These are phyloP conservation scores for Evernia prunastri DNA, from an alignment of 495 filamentous ascomycete species.

Conservation along the genomic window DNA sequence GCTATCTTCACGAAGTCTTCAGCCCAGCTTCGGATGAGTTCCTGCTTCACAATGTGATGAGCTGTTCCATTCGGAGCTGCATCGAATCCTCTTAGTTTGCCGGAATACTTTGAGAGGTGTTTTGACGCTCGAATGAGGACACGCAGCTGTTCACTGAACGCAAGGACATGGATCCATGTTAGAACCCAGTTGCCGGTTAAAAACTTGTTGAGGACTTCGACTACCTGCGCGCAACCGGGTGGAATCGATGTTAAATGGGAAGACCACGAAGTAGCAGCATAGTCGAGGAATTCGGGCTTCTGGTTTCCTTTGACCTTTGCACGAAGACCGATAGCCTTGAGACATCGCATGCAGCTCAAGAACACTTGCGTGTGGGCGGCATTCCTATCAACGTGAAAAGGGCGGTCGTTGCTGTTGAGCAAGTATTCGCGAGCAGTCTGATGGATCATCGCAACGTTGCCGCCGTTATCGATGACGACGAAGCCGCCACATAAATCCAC, in stretches of 20 bases:
- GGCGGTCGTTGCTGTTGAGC: conserved; percentile 19
- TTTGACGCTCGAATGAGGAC: conserved; percentile 21
- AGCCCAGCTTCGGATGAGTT: conserved; percentile 31
- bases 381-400: conserved; percentile 19
- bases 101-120: conserved; percentile 18
- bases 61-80: neutral
- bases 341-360: conserved; percentile 25
- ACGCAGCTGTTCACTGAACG: conserved; percentile 12
- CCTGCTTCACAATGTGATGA: conserved; percentile 18
- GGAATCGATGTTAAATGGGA: conserved; percentile 28
- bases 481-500: conserved; percentile 37
- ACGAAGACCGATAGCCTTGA: conserved; percentile 24
- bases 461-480: conserved; percentile 33
- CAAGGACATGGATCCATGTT: conserved; percentile 25
- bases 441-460: conserved; percentile 37
- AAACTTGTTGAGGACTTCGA: conserved; percentile 19
- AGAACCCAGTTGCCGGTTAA: conserved; percentile 17
- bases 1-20: conserved; percentile 35
- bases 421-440: conserved; percentile 40
- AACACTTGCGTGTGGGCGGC: conserved; percentile 24
- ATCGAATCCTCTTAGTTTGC: conserved; percentile 7
- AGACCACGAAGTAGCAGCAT: conserved; percentile 31
- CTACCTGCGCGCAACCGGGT: neutral
- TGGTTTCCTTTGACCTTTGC: conserved; percentile 17
- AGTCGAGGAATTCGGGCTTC: conserved; percentile 21